Base-by-base conservation (phyloP, 1,284 basidiomycete genomes). In the Golubevia sp. region DNA sequence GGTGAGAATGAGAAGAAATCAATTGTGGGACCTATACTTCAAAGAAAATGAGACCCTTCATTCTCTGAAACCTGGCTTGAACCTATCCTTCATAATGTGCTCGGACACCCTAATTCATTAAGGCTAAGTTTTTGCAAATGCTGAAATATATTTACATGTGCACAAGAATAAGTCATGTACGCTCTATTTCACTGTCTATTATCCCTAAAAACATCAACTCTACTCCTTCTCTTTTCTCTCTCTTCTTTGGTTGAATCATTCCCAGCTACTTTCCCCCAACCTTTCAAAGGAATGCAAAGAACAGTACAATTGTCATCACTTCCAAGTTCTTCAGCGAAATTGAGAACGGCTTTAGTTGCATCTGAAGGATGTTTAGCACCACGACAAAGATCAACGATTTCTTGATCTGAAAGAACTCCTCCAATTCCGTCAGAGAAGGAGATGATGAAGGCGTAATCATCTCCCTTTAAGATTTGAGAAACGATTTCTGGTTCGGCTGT, bases 401-500 rank as follows among this genome's bases (percentile, higher is more conserved):
- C 96, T 73, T 94, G 92, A 82, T 99, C 94, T 0, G 93, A 93
- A 56, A 97, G 87, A 51, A 93, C 88, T 26, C 92, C 92, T 1
- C 94, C 92, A 56, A 99, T 88, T 4, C 96, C 96, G 84, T 99
- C 96, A 15, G 79, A 81, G 48, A 81, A 79, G 18, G 64, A 71
- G 25, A 78, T 67, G 21, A 74, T 54, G 52, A 82, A 81, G 13
- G 71, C 63, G 55, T 74, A 74, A 25, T 76, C 72, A 26, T 67
- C 66, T 91, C 92, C 92, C 71, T 90, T 86, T 13, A 98, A 84
- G 1, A 97, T 86, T 74, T 90, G 90, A 27, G 90, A 89, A 58
- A 89, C 87, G n/a, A 98, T 89, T 80, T 97, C 93, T 2, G 97
- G 96, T 84, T 99, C 96, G 27, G 92, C 91, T 0, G 96, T 98